Percentiles rank a stretch among this genome's conserved stretches.
Evolutionary conservation across 192 early-diverging fungal species (phyloP).

Genomic region (Gonapodya sp.): DNA sequence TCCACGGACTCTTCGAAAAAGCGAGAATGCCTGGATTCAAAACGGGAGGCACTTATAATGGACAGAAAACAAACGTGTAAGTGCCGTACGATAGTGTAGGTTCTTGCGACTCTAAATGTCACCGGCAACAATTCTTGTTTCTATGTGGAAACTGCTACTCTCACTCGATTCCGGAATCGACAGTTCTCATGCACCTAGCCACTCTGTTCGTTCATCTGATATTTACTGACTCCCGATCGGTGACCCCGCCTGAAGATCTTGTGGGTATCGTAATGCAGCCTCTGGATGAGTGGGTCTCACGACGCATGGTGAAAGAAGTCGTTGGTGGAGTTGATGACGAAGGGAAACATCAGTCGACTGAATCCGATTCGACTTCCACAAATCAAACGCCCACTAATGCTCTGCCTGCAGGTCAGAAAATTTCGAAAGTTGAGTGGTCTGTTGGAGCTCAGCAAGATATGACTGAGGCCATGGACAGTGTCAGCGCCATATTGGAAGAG

Average conservation of each 20-base stretch:
- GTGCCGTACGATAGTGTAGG: not conserved
- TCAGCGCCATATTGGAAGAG: not conserved
- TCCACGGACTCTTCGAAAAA: too few relatives aligned
- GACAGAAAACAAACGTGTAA: too few relatives aligned
- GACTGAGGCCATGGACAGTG: constrained; percentile 7
- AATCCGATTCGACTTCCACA: not conserved
- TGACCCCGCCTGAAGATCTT: not conserved
- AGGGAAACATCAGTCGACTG: not conserved
- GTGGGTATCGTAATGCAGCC: not conserved
- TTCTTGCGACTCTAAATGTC: not conserved
- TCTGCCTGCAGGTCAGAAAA: too few relatives aligned
- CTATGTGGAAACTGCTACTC: not conserved
- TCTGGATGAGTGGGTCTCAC: not conserved
- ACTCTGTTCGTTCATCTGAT: not conserved
- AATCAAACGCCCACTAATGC: too few relatives aligned
- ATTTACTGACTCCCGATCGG: not conserved
- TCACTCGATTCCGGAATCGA: not conserved
- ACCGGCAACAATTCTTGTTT: not conserved
- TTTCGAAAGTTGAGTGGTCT: not conserved
- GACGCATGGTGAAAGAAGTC: not conserved
- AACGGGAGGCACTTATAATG: too few relatives aligned
- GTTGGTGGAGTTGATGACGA: not conserved
- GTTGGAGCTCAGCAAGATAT: not conserved
- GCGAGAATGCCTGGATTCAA: too few relatives aligned
- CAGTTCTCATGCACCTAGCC: not conserved